A percentile compares a stretch with the other conserved stretches of the same genome.
phyloP scores from a whole-genome alignment of 1,284 basidiomycete species.

The Ganoderma boninense region DNA sequence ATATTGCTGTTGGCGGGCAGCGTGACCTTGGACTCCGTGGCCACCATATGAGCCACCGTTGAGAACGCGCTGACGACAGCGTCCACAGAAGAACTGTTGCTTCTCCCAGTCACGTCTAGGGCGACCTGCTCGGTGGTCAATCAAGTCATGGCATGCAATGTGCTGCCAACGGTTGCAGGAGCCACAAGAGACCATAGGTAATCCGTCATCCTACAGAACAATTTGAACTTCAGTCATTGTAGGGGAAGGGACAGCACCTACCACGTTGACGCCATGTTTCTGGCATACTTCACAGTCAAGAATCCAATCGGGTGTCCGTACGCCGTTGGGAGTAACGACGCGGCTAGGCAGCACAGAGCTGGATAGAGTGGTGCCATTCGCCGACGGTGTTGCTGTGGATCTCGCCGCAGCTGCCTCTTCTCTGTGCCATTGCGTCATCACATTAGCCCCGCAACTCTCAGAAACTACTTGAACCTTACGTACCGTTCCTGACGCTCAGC shows the following conservation, averaged over 20 bases:
- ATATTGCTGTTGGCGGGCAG: constrained; percentile 25
- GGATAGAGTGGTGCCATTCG: constrained; percentile 33
- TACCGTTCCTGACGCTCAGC: constrained; percentile 36
- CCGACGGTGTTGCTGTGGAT: constrained; percentile 34
- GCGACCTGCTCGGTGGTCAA: constrained; percentile 63
- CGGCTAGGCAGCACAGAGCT: constrained; percentile 38
- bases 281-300: constrained; percentile 87
- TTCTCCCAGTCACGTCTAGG: constrained; percentile 75
- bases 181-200: constrained; percentile 82
- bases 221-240: background rate
- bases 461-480: constrained; percentile 13
- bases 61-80: constrained; percentile 47
- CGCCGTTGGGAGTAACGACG: constrained; percentile 48
- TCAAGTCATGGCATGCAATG: constrained; percentile 77
- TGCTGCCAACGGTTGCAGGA: constrained; percentile 86
- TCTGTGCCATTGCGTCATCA: constrained; percentile 5
- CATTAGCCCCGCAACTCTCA: background rate
- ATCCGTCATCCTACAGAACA: constrained; percentile 70
- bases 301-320: constrained; percentile 73
- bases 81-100: constrained; percentile 68
- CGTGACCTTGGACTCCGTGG: constrained; percentile 20
- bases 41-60: constrained; percentile 22
- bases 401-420: constrained; percentile 25
- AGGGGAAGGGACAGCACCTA: constrained; percentile 43
- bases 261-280: constrained; percentile 72